Conservation (phyloP, 768 basidiomycete genomes). For the Phylloporus rhodoxanthus region DNA sequence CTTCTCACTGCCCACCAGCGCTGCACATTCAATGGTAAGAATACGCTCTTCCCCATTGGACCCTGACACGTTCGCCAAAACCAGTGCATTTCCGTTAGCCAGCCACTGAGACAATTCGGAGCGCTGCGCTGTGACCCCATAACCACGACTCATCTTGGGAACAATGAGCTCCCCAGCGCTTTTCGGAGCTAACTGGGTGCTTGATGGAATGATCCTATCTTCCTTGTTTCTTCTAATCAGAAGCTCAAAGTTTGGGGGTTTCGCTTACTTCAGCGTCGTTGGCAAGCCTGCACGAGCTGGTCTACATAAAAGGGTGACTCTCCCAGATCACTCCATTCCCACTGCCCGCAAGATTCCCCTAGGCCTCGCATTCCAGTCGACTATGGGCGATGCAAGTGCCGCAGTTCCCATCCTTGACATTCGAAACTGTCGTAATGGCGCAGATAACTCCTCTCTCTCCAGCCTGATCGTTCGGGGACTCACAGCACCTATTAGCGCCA, state of each 20-base stretch:
- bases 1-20: neutral
- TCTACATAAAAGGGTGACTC: neutral
- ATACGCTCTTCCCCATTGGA: neutral
- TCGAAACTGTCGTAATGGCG: constrained; percentile 10
- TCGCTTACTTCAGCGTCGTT: constrained; percentile 14
- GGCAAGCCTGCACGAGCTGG: neutral
- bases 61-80: neutral
- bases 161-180: neutral
- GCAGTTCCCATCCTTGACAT: constrained; percentile 20
- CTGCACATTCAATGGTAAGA: neutral
- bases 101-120: neutral
- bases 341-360: neutral
- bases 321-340: neutral
- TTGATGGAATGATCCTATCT: neutral
- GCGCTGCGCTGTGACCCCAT: neutral
- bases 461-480: constrained; percentile 53
- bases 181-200: neutral
- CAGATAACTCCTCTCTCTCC: constrained; percentile 23
- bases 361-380: neutral
- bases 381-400: constrained; percentile 20
- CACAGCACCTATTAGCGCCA: constrained; percentile 45
- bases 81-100: neutral
- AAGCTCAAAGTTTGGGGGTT: neutral
- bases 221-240: neutral
- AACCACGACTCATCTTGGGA: neutral